Conservation (phyloP, 495 filamentous ascomycete species). For the Aspergillus ostianus region DNA sequence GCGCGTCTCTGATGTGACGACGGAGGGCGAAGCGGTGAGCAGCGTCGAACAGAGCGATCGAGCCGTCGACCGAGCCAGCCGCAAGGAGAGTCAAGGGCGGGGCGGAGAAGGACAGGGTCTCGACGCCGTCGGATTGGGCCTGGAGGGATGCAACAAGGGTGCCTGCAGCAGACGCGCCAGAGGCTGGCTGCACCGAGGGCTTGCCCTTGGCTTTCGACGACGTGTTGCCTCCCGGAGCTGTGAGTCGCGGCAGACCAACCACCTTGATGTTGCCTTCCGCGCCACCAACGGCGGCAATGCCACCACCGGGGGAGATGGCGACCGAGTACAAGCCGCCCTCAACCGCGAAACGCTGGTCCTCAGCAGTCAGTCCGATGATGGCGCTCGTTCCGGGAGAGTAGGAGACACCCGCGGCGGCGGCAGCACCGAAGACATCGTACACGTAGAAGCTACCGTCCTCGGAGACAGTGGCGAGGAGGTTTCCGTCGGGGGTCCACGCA, state of each 20-base stretch:
- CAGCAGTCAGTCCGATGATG: slow-evolving; percentile 74
- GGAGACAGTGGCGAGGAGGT: slow-evolving; percentile 81
- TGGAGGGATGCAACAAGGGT: slow-evolving; percentile 72
- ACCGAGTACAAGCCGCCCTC: slow-evolving; percentile 89
- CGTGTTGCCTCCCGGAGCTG: slow-evolving; percentile 29
- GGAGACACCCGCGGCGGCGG: slow-evolving; percentile 69
- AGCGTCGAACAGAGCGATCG: slow-evolving; percentile 83
- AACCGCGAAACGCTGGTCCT: slow-evolving; percentile 86
- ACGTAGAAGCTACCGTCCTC: slow-evolving; percentile 90
- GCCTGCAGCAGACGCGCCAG: slow-evolving; percentile 64
- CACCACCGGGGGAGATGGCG: slow-evolving; percentile 72
- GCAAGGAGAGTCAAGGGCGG: slow-evolving; percentile 76
- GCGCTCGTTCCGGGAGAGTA: slow-evolving; percentile 65
- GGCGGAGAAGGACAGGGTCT: slow-evolving; percentile 80
- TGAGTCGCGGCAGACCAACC: slow-evolving; percentile 75
- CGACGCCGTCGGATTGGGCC: slow-evolving; percentile 74
- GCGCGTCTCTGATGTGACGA: slow-evolving; percentile 70
- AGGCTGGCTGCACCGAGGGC: slow-evolving; percentile 30
- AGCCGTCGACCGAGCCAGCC: slow-evolving; percentile 86
- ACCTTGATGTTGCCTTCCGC: slow-evolving; percentile 80
- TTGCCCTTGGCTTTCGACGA: slow-evolving; percentile 37
- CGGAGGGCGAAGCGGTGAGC: slow-evolving; percentile 79
- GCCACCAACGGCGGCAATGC: slow-evolving; percentile 82
- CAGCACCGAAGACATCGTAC: slow-evolving; percentile 87
- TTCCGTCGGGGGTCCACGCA: slow-evolving; percentile 85